phyloP scores from a whole-genome alignment of 192 early-diverging fungal species.

The Coemansia reversa region DNA sequence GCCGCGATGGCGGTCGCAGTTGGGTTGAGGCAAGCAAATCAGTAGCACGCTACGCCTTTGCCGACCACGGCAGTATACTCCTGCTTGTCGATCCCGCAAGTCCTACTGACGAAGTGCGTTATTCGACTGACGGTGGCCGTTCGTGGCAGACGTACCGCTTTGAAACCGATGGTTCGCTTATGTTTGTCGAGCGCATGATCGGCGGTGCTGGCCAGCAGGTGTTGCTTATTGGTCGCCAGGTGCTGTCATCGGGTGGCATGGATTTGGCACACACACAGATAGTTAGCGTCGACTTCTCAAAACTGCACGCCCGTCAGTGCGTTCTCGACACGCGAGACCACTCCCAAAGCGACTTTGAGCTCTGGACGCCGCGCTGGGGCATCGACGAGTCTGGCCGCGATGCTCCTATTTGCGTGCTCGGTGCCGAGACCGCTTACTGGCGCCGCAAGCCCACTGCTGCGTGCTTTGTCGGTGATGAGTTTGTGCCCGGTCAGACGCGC shows the following conservation, averaged over 20 bases:
- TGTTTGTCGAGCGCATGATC: conserved; percentile 63
- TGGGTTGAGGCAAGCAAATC: conserved; percentile 76
- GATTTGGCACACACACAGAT: conserved; percentile 30
- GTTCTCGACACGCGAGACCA: conserved; percentile 51
- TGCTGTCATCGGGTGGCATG: conserved; percentile 17
- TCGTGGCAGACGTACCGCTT: conserved; percentile 70
- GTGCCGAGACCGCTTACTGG: conserved; percentile 65
- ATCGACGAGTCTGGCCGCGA: conserved; percentile 49
- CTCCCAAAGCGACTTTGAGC: conserved; percentile 82
- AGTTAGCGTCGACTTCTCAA: conserved; percentile 64
- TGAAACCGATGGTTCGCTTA: not conserved
- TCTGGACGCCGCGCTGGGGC: conserved; percentile 65
- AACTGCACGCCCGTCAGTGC: conserved; percentile 50
- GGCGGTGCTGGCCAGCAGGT: conserved; percentile 68
- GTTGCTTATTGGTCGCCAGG: conserved; percentile 69
- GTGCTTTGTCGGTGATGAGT: conserved; percentile 71
- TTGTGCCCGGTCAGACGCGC: conserved; percentile 55
- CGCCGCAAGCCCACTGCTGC: conserved; percentile 67
- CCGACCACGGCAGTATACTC: conserved; percentile 87
- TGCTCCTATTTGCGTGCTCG: conserved; percentile 63
- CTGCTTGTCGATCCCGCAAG: conserved; percentile 71
- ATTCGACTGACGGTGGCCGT: conserved; percentile 79
- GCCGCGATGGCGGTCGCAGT: conserved; percentile 79
- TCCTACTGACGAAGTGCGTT: conserved; percentile 65
- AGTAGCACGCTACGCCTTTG: conserved; percentile 77